Base-by-base conservation (phyloP, 1,284 basidiomycete genomes). In the Irpex lacteus region DNA sequence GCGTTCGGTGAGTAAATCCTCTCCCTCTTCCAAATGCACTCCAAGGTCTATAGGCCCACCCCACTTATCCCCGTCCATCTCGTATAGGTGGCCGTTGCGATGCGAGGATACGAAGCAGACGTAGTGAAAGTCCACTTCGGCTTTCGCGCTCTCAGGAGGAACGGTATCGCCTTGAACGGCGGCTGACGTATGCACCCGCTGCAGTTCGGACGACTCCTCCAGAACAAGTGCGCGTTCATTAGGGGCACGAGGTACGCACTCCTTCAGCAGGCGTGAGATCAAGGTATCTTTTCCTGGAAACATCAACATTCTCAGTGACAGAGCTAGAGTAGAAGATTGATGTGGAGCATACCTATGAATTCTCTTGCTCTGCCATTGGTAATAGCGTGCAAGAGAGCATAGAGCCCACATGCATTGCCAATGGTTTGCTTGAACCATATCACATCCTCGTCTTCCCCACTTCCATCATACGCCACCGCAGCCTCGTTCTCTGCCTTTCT, bases 391-490 rank as follows among this genome's bases (percentile, higher is more conserved):
- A 65, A 59, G n/a, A 65, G 55, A 9, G 61, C 64, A 36, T 63
- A 65, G 15, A 65, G 44, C 5, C 64, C 64, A 26, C 64, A 65
- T 5, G 64, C 64, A 36, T 65, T 65, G 59, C 62, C 40, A n/a
- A 63, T 65, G 26, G 61, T 65, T 61, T 65, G 64, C 53, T 59
- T 65, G 50, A 54, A 65, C 64, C 64, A 65, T 4, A 65, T 34
- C 7, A 60, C 47, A 21, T 52, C 49, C 55, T 65, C 64, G 1
- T 53, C 58, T 5, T 52, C 58, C 21, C 64, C 64, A 11, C 8
- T 47, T 21, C 61, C 64, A 26, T 26, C 40, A 37, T 65, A 65
- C 11, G 34, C 34, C 11, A 15, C 38, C 9, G 50, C 11, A 5
- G 13, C n/a, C 8, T 44, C 52, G 9, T 63, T 61, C 5, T 56